Conservation (phyloP, 2,329 filamentous ascomycete species). For the Fusarium nodosum region DNA sequence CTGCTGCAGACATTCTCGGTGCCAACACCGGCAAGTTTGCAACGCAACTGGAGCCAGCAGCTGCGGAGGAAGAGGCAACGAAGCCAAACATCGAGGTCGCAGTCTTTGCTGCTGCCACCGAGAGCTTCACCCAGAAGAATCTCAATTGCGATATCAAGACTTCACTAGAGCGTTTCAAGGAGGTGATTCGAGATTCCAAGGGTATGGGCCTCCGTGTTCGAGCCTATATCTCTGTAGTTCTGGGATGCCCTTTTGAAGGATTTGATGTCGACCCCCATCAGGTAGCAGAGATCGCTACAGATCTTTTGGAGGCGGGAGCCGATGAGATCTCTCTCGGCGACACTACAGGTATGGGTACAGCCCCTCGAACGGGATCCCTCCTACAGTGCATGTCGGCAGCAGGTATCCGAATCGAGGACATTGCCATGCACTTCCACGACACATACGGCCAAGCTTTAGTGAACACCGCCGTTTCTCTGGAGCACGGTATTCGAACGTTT, state of each 20-base stretch:
- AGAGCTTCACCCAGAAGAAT: slow-evolving; percentile 84
- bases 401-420: slow-evolving; percentile 75
- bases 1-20: slow-evolving; percentile 69
- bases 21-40: slow-evolving; percentile 64
- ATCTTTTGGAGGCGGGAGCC: slow-evolving; percentile 85
- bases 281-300: slow-evolving; percentile 75
- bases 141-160: slow-evolving; percentile 84
- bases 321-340: slow-evolving; percentile 93
- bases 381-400: slow-evolving; percentile 75
- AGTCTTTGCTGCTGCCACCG: slow-evolving; percentile 85
- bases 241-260: slow-evolving; percentile 83
- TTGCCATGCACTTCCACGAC: slow-evolving; percentile 90
- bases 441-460: slow-evolving; percentile 89
- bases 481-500: slow-evolving; percentile 82
- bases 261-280: slow-evolving; percentile 72
- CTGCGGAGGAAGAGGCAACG: slow-evolving; percentile 55
- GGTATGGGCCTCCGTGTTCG: slow-evolving; percentile 75
- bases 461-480: slow-evolving; percentile 82
- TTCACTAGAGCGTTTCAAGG: slow-evolving; percentile 77
- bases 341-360: slow-evolving; percentile 91
- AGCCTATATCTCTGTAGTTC: slow-evolving; percentile 83
- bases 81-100: slow-evolving; percentile 76
- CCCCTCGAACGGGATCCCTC: slow-evolving; percentile 75
- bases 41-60: slow-evolving; percentile 63
- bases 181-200: slow-evolving; percentile 78